Conservation (phyloP, 2,329 filamentous ascomycete species). For the Tetracladium maxilliforme region DNA sequence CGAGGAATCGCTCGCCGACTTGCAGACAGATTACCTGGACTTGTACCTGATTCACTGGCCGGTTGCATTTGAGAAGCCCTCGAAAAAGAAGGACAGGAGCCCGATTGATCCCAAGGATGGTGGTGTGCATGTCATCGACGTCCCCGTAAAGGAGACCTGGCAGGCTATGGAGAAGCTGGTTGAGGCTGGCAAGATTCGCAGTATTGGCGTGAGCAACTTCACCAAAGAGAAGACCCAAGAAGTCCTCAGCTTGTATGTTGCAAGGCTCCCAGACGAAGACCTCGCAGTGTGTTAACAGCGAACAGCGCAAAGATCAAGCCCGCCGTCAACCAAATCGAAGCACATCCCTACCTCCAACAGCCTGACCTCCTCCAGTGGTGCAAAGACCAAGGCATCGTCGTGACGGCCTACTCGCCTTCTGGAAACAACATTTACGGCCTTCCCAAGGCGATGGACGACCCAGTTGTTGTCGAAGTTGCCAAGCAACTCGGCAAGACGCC, state of each 20-base stretch:
- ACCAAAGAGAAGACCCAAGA: constrained; percentile 23
- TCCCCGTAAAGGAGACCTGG: constrained; percentile 19
- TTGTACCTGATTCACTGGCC: constrained; percentile 27
- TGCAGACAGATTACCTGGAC: constrained; percentile 36
- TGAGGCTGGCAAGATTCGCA: constrained; percentile 20
- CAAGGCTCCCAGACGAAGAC: no score
- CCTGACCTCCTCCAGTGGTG: constrained; percentile 39
- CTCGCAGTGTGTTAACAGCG: no score
- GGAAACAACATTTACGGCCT: constrained; percentile 35
- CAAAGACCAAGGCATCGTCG: constrained; percentile 29
- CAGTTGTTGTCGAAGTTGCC: constrained; percentile 33
- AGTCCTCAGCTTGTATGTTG: constrained; percentile 22
- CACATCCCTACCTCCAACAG: constrained; percentile 54
- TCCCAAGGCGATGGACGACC: constrained; percentile 31
- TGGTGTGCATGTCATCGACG: constrained; percentile 6
- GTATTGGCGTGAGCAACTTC: constrained; percentile 38
- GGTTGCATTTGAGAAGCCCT: constrained; percentile 6
- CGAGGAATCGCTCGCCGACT: constrained; percentile 29
- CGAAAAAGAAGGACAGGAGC: constrained; percentile 4
- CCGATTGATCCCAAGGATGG: constrained; percentile 7
- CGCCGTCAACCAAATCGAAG: constrained; percentile 54
- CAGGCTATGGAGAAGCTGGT: constrained; percentile 23
- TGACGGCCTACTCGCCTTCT: constrained; percentile 51
- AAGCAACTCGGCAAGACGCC: constrained; percentile 33
- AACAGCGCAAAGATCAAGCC: constrained; percentile 34